Base-by-base conservation (phyloP, 371 early-diverging fungal genomes). In the Vairimorpha necatrix region DNA sequence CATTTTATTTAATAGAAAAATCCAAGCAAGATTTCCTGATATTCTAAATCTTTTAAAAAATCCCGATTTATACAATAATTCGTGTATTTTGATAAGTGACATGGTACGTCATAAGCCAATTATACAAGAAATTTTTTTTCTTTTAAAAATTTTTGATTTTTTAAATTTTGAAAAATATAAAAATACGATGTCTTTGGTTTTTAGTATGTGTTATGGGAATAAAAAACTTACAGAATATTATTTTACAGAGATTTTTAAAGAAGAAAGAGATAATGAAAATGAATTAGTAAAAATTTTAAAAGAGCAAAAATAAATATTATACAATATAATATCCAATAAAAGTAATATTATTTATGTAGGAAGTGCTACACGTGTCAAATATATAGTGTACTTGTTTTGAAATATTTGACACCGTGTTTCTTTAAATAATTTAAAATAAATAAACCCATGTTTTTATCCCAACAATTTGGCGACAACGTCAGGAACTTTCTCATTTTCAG, bases 81-180 rank as follows among this genome's bases (percentile, higher is more conserved):
- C 61, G 18, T 58, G 61, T 20, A 4, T 71, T 1, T 33, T 71
- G 28, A 18, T 71, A 7, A 54, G 54, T 13, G 71, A 71, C 32
- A 61, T 61, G 32, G 58, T 58, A 4, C 20, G 71, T 16, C 71
- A 71, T 42, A 71, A 60, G 32, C 61, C 42, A 7, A 47, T n/a
- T 9, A 38, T 71, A 26, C 71, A 71, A 28, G 54, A 71, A 42
- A 61, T 61, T 42, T 71, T 71, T 33, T 60, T 24, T 46, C 33
- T 47, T 46, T 62, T 71, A 36, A 54, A 54, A 24, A 48, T 71
- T 11, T 71, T 71, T 47, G 60, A 71, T 24, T 11, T 14, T 20
- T 47, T 71, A 47, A 61, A 71, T 2, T 71, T 71, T 61, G 42
- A 42, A 1, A 42, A 71, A 18, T 71, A 71, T 33, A 71, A 61